Conservation (phyloP, 768 basidiomycete species). For the Boletus vinaceobasis region DNA sequence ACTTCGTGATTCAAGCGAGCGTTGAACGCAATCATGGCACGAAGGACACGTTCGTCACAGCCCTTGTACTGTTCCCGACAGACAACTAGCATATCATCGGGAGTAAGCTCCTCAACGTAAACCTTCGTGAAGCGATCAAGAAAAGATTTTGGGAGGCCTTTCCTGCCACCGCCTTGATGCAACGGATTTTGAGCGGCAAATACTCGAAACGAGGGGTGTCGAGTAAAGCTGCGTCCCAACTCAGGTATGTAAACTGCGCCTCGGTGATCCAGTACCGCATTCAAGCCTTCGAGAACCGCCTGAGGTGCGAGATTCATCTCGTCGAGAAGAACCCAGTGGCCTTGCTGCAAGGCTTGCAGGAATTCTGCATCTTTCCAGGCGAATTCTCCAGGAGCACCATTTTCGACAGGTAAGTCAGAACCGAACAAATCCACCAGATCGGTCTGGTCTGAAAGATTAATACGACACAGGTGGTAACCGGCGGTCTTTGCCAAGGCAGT, state of each 20-base stretch:
- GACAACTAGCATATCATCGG: constrained; percentile 73
- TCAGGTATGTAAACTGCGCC: constrained; percentile 95
- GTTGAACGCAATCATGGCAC: constrained; percentile 83
- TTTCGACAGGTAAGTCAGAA: constrained; percentile 92
- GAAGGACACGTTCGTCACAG: constrained; percentile 50
- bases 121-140: constrained; percentile 99
- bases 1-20: constrained; percentile 64
- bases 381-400: constrained; percentile 87
- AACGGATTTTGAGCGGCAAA: constrained; percentile 98
- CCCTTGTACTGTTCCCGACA: constrained; percentile 71
- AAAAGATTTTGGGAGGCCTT: constrained; percentile 96
- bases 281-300: constrained; percentile 93
- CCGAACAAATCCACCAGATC: constrained; percentile 96
- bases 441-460: constrained; percentile 98
- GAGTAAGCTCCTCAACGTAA: constrained; percentile 80
- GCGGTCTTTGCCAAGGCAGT: constrained; percentile 79
- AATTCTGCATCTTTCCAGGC: constrained; percentile 98
- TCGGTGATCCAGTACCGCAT: constrained; percentile 93
- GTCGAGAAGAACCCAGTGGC: constrained; percentile 96
- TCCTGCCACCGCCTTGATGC: constrained; percentile 93
- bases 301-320: constrained; percentile 99
- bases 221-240: constrained; percentile 79
- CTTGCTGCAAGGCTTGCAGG: constrained; percentile 87
- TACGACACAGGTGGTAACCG: constrained; percentile 80
- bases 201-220: constrained; percentile 92